phyloP scores from a whole-genome alignment of 2,329 filamentous ascomycete species.

The Aspergillus sp. region DNA sequence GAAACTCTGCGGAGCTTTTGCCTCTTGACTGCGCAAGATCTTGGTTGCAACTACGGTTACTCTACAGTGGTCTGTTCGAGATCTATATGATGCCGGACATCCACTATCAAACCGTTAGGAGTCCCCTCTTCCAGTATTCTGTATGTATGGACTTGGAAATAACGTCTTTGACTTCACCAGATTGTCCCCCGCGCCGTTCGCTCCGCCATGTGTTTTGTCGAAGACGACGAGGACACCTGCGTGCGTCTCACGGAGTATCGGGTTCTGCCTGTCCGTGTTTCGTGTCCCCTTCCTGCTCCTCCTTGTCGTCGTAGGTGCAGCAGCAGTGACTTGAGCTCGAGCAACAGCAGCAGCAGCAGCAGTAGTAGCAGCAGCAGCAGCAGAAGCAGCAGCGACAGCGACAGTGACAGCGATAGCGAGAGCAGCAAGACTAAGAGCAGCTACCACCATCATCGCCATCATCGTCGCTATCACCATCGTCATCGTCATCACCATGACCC shows the following conservation, averaged over 20 bases:
- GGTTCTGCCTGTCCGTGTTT: conserved; percentile 5
- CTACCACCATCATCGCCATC: background rate
- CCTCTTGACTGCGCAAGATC: background rate
- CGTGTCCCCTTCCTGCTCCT: conserved; percentile 4
- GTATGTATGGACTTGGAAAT: background rate
- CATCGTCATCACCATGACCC: background rate
- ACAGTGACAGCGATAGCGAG: conserved; percentile 9
- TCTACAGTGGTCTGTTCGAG: background rate
- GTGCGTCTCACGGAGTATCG: conserved; percentile 14
- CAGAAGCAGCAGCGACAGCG: background rate
- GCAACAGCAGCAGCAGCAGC: conserved; percentile 2
- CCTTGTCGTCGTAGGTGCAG: background rate
- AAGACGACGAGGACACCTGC: conserved; percentile 11
- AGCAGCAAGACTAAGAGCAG: background rate
- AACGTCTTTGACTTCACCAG: background rate
- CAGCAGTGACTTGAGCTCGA: background rate
- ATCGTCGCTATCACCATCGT: background rate
- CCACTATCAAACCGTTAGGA: background rate
- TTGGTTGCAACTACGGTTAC: background rate
- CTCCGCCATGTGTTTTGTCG: conserved; percentile 18
- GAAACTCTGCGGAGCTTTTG: background rate
- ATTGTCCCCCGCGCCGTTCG: background rate
- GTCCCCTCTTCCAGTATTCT: background rate
- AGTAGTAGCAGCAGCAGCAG: background rate
- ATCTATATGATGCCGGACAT: background rate